Conservation (phyloP, 2,329 filamentous ascomycete genomes). For the Metarhizium robertsii region DNA sequence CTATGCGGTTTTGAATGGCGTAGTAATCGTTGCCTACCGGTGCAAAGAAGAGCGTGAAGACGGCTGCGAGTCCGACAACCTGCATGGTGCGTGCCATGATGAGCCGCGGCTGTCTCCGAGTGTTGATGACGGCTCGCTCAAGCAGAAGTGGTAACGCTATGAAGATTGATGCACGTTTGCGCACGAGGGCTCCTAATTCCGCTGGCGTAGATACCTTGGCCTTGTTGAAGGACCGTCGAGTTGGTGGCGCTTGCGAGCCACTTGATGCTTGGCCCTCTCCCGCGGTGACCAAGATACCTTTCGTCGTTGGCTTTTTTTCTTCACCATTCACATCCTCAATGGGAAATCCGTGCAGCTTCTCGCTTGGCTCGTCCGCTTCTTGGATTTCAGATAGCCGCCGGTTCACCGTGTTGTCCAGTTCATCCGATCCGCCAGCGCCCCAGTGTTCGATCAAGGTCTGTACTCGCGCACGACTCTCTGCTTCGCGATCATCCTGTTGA, state of each 20-base stretch:
- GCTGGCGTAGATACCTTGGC: slow-evolving; percentile 54
- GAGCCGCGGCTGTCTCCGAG: slow-evolving; percentile 55
- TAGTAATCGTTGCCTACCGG: slow-evolving; percentile 61
- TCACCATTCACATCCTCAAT: not conserved
- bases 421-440: slow-evolving; percentile 20
- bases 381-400: slow-evolving; percentile 17
- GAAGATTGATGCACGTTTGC: slow-evolving; percentile 51
- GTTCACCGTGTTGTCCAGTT: slow-evolving; percentile 4
- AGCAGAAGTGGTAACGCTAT: slow-evolving; percentile 59
- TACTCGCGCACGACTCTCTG: slow-evolving; percentile 53
- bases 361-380: slow-evolving; percentile 18
- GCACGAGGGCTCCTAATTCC: slow-evolving; percentile 59
- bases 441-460: slow-evolving; percentile 51
- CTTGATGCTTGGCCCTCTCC: slow-evolving; percentile 3
- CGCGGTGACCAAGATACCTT: too few species aligned
- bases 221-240: slow-evolving; percentile 33
- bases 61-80: slow-evolving; percentile 51
- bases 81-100: slow-evolving; percentile 59
- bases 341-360: slow-evolving; percentile 3
- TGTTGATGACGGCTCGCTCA: slow-evolving; percentile 58
- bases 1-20: slow-evolving; percentile 63
- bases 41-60: slow-evolving; percentile 61
- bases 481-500: slow-evolving; percentile 54
- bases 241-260: slow-evolving; percentile 12
- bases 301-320: not conserved